Evolutionary conservation across 2,329 filamentous ascomycete species (phyloP), one percentile per base, ranked within the genome.

Genomic region (Colletotrichum orchidophilum): DNA sequence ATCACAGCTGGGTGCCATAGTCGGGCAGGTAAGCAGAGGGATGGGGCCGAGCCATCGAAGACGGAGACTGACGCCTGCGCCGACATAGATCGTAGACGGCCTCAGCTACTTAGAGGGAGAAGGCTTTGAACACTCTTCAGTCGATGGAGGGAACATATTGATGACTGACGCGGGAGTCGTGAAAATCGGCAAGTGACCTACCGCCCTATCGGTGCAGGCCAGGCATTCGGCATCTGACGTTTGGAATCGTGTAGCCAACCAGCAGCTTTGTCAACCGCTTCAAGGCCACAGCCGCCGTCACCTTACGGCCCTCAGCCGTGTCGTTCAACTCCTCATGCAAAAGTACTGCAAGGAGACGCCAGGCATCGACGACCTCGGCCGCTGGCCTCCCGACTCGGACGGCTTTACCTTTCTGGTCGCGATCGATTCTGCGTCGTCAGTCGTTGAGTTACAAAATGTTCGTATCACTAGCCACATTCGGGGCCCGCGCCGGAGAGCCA

Each of bases 31-130:
- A 55, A 31, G n/a, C 11, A 27, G 12, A 27, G 18, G 24, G 2
- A 33, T 3, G 27, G 11, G 33, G 0, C 11, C 27, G 12, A 21
- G 18, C 50, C 8, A n/a, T 21, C 12, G 18, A n/a, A 27, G 18
- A 55, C 21, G 5, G 7, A 33, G 26, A 21, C 2, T 55, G 27
- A 55, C 12, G 12, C 27, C 4, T 58, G 11, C n/a, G 33, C 15
- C 8, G n/a, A n/a, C n/a, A n/a, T 42, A 58, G 33, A 31, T 58
- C 33, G n/a, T 42, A 21, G 27, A 55, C 53, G 53, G 53, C 7
- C 46, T 63, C 31, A 63, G 46, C 46, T 63, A 53, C 53, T 21
- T 63, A 63, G 49, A 63, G 27, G 29, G 8, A 11, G 12, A 63
- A 63, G n/a, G 46, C 46, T 63, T 62, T 35, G 27, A 53, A 26